Evolutionary conservation across 192 early-diverging fungal genomes (phyloP).

Genomic region (Backusella luteola): DNA sequence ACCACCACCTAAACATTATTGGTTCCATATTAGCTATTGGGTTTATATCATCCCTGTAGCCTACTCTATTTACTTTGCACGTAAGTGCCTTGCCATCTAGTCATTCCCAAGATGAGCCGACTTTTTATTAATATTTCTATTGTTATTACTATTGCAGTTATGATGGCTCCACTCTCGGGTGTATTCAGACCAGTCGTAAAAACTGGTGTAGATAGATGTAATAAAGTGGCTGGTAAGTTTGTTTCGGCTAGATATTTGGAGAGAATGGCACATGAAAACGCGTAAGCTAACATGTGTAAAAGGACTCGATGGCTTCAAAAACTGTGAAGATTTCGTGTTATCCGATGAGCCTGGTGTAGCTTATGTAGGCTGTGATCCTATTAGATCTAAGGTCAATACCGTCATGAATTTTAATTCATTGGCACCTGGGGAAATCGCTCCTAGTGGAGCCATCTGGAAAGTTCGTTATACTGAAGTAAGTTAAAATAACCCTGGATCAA

Average conservation of each 20-base stretch:
- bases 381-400: slow-evolving; percentile 15
- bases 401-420: slow-evolving; percentile 21
- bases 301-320: not conserved
- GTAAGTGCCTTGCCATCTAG: slow-evolving; percentile 1
- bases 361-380: slow-evolving; percentile 23
- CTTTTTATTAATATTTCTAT: not conserved
- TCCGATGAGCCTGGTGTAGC: slow-evolving; percentile 3
- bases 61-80: not conserved
- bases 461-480: slow-evolving; percentile 16
- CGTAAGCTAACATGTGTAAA: not conserved
- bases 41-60: not conserved
- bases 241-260: not conserved
- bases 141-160: not conserved
- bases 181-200: not conserved
- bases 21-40: slow-evolving; percentile 8
- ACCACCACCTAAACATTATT: slow-evolving; percentile 2
- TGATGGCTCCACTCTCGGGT: not conserved
- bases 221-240: slow-evolving; percentile 5
- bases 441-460: slow-evolving; percentile 15
- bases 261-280: not conserved
- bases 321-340: slow-evolving; percentile 19
- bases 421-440: not conserved
- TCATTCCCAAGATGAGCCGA: not conserved
- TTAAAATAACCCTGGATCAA: not conserved
- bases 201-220: not conserved